Base-by-base conservation (phyloP, 768 basidiomycete species). In the Rhizopogon sp. region DNA sequence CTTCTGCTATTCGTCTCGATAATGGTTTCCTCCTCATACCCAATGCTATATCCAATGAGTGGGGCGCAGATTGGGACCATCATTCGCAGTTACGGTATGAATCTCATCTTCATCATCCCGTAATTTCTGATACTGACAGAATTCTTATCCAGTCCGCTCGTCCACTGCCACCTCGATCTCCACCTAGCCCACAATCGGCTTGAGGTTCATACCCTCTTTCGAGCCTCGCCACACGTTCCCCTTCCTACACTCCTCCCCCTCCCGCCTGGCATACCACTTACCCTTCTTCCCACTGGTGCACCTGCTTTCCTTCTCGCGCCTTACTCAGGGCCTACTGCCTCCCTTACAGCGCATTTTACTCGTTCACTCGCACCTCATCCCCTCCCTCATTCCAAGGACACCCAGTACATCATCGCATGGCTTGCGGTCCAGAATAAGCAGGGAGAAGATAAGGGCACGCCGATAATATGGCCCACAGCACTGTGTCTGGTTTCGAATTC, bases 371-470 rank as follows among this genome's bases (percentile, higher is more conserved):
- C 70, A 11, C 88, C 59, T 39, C 20, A 61, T 31, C 44, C 61
- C 40, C 43, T 35, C 7, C 53, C 63, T 44, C 53, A 60, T 61
- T 52, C 52, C 53, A 44, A 50, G 55, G 39, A 54, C 40, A 66
- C 67, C 2, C 60, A 61, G 14, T 89, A 82, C 65, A 68, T 89
- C 43, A 82, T 91, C 51, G 87, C 80, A 3, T 91, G 85, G 84
- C 76, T 90, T 39, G 79, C 77, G 33, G 85, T 91, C 17, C 81
- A 89, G 67, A 88, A 88, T 62, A 84, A 79, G 58, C 88, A 87
- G 59, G 88, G 87, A 33, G 89, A 91, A 65, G 87, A 89, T 59
- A 90, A 90, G 61, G 89, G 89, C 1, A 71, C 88, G 31, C 74
- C 79, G n/a, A 73, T 87, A 47, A 82, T 91, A 58, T 92, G 89